Base-by-base conservation (phyloP, 1,284 basidiomycete species). In the Acaromyces ingoldii region DNA sequence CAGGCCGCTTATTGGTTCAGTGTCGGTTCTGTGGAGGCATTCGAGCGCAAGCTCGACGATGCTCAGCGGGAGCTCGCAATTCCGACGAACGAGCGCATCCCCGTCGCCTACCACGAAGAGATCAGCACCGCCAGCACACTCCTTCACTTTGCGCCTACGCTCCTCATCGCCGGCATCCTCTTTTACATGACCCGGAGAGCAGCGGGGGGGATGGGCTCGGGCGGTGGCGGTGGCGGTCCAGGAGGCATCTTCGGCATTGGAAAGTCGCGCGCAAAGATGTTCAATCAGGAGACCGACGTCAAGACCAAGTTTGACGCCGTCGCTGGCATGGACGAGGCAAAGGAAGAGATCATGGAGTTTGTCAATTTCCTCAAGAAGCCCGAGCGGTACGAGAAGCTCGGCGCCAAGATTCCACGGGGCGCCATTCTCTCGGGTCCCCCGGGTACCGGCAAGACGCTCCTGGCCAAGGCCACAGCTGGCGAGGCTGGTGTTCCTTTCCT, bases 341-440 rank as follows among this genome's bases (percentile, higher is more conserved):
- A 99, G 81, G 89, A 93, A 80, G 93, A 99, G 80, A 95, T 99
- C 68, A 96, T 97, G 90, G 93, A 99, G 77, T 99, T 98, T 74
- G 95, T 99, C 76, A 93, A 92, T 70, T 98, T 99, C 81, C 82
- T 99, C 74, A 97, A 97, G 80, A 89, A 97, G 65, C 93, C 93
- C 6, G 79, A 84, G 40, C 88, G 88, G 76, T 98, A 97, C 78
- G 89, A 97, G 79, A 89, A 86, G 72, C 83, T 99, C 33, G 93
- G 95, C 58, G 95, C 93, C 60, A 98, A 97, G 81, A 98, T 98
- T 61, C 95, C 95, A 52, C 88, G 93, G 47, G 95, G 93, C 57
- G 95, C 95, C 41, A 95, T 99, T 76, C 81, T 99, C 34, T 96
- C 91, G 33, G 95, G 95, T 40, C 95, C 95, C 47, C 95, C 95